Percentiles rank a stretch among this genome's conserved stretches.
These are phyloP conservation scores for Cytospora piceae DNA, from an alignment of 2,329 filamentous ascomycete species.

Conservation along the genomic window DNA sequence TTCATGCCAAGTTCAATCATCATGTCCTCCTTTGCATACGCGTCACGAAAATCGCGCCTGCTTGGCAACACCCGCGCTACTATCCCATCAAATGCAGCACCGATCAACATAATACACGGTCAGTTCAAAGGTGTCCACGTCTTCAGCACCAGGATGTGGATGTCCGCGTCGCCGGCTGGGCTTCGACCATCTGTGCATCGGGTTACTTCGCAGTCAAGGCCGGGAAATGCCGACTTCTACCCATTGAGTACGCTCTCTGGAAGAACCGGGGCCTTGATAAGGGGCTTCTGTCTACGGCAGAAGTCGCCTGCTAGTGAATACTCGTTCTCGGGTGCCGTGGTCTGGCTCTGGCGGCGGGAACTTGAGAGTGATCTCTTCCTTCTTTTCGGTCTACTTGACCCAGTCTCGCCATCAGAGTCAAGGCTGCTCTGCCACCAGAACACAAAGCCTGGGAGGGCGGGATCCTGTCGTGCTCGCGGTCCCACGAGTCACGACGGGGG, in stretches of 20 bases:
- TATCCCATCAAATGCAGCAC: neutral
- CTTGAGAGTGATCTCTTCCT: constrained; percentile 1
- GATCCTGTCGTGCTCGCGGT: constrained; percentile 6
- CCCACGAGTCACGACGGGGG: constrained; percentile 7
- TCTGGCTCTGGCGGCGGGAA: constrained; percentile 25
- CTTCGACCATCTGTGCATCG: neutral
- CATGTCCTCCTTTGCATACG: neutral
- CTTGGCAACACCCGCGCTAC: neutral
- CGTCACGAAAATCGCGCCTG: neutral
- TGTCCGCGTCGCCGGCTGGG: constrained; percentile 19
- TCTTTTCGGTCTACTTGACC: constrained; percentile 15
- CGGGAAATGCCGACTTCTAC: constrained; percentile 27
- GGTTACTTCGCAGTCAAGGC: constrained; percentile 18
- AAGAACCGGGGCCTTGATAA: constrained; percentile 24
- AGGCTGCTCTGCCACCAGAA: constrained; percentile 23
- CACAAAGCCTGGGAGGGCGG: constrained; percentile 27
- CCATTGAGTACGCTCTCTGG: constrained; percentile 21
- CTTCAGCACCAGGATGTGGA: constrained; percentile 18
- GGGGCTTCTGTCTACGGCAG: constrained; percentile 7
- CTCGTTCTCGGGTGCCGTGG: constrained; percentile 8
- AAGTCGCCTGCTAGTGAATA: constrained; percentile 18
- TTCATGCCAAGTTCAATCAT: neutral
- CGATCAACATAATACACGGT: constrained; percentile 11
- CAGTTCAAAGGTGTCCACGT: constrained; percentile 28
- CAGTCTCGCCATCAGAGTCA: constrained; percentile 24